Percentiles rank a stretch among this genome's conserved stretches.
Conservation (phyloP, 2,329 filamentous ascomycete genomes). For the Fusarium begoniae region DNA sequence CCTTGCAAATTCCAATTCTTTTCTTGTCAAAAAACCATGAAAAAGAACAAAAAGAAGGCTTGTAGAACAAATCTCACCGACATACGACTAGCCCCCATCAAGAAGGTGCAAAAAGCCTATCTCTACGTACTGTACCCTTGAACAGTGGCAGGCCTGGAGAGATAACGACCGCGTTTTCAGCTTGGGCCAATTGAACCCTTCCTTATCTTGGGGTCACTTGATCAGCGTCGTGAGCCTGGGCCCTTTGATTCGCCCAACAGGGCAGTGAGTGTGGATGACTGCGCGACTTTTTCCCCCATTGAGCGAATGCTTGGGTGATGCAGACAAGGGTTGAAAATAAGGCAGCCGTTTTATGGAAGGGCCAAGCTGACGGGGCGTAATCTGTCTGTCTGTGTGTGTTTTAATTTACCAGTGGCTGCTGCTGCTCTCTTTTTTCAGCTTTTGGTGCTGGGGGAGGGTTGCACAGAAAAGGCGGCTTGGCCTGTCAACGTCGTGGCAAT, state of each 20-base stretch:
- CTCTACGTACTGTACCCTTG: neutral
- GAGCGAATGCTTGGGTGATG: neutral
- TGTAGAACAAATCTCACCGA: neutral
- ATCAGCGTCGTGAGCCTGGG: neutral
- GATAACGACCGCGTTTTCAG: neutral
- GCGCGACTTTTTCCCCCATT: constrained; percentile 7
- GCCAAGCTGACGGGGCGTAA: neutral
- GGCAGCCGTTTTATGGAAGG: neutral
- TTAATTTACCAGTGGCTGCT: neutral
- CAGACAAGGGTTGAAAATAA: neutral
- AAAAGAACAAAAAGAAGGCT: constrained; percentile 3
- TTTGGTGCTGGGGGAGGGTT: neutral
- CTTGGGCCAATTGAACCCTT: neutral
- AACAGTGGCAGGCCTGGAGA: neutral
- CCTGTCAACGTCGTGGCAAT: constrained; percentile 5
- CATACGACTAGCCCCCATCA: neutral
- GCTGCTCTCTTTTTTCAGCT: neutral
- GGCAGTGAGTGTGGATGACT: neutral
- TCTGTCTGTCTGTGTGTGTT: no score
- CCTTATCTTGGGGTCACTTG: neutral
- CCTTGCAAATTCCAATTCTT: neutral
- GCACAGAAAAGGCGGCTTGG: neutral
- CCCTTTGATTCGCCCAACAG: neutral
- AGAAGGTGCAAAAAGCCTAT: constrained; percentile 12
- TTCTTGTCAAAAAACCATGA: neutral